Base-by-base conservation (phyloP, 2,329 filamentous ascomycete species). In the Diaporthe humulicola region DNA sequence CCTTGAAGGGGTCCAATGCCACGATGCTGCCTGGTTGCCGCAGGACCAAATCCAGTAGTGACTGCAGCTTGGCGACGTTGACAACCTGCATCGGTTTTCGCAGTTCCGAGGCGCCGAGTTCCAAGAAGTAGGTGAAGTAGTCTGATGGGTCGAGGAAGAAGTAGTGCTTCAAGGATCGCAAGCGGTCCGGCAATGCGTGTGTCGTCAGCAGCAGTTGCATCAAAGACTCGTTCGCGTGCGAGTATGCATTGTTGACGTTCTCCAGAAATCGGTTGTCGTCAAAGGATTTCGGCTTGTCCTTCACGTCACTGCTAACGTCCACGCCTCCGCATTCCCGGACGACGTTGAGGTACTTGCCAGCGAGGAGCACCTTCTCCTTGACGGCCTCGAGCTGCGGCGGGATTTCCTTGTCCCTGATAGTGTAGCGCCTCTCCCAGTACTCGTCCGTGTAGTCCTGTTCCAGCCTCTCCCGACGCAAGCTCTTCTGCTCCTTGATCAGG, bases 371-470 rank as follows among this genome's bases (percentile, higher is more conserved):
- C 84, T 98, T 98, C 78, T 98, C 96, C 82, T 97, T 97, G 78
- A 98, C 93, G 38, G 90, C 92, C 81, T 97, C 94, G 6, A 99
- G 90, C 81, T 99, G 97, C 12, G 96, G 96, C 4, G 97, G 97
- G 1, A 98, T 93, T 75, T 98, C 94, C 66, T 95, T 92, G 76
- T 98, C 95, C 75, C 97, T 93, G 77, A 99, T 93, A 6, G 97
- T 98, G 82, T 99, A 99, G 77, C 97, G 90, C 81, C 98, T 95
- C 83, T 99, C 97, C 97, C 97, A 99, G 83, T 99, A 99, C 81
- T 99, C 97, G 82, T 99, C 97, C 0, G 96, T 99, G 81, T 98
- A 99, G 83, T 99, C 97, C 81, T 98, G 93, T 81, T 98, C 95
- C 3, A 99, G 87, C 75, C 94, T 90, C 82, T 98, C 97, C 54